Conservation (phyloP, 1,284 basidiomycete species). For the Boletus semigastroideus region DNA sequence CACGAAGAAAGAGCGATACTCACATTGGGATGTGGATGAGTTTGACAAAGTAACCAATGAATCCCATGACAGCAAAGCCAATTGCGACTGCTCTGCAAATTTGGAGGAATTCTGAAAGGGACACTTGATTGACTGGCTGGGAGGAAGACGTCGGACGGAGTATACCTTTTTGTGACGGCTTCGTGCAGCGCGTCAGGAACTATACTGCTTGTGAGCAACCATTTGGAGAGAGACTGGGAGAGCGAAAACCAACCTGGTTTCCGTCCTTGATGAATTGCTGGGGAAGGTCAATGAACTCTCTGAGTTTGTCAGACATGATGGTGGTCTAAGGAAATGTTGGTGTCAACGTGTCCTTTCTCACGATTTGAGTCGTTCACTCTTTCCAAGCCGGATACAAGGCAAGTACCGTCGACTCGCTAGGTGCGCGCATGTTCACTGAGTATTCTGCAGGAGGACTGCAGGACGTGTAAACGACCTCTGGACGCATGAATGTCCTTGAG, state of each 20-base stretch:
- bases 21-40: conserved; percentile 95
- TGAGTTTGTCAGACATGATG: conserved; percentile 86
- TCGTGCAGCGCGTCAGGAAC: conserved; percentile 97
- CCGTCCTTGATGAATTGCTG: conserved; percentile 93
- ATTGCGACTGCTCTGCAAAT: conserved; percentile 93
- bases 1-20: conserved; percentile 37
- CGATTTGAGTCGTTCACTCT: no score
- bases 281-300: conserved; percentile 89
- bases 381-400: conserved; percentile 9
- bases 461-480: conserved; percentile 14
- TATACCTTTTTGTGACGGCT: conserved; percentile 95
- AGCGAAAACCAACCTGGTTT: conserved; percentile 69
- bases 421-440: conserved; percentile 6
- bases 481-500: conserved; percentile 54
- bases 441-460: background rate
- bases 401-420: background rate
- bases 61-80: conserved; percentile 97
- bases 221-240: background rate
- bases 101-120: conserved; percentile 79
- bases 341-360: conserved; percentile 21
- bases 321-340: conserved; percentile 18
- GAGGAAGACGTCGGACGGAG: conserved; percentile 7
- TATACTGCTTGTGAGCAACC: conserved; percentile 33
- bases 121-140: conserved; percentile 1
- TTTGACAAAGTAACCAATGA: conserved; percentile 95